Conservation (phyloP, 495 filamentous ascomycete genomes). For the Penicillium maclennaniae region DNA sequence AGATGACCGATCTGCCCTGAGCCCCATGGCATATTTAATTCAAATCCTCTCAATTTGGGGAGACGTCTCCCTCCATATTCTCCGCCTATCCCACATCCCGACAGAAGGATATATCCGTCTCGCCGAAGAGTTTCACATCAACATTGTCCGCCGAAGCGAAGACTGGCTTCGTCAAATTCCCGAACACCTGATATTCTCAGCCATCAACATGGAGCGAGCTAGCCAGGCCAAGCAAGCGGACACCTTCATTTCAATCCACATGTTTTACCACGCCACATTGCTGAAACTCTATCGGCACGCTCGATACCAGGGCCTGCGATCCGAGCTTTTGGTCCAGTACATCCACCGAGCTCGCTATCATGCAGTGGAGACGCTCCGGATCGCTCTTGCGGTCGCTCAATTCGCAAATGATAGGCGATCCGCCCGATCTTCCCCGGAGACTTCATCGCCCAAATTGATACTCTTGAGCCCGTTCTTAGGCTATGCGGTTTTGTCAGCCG, state of each 20-base stretch:
- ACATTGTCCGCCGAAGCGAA: conserved; percentile 46
- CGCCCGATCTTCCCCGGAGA: conserved; percentile 17
- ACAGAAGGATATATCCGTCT: conserved; percentile 35
- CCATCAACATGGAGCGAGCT: conserved; percentile 47
- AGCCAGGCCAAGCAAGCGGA: conserved; percentile 45
- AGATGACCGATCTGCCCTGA: conserved; percentile 35
- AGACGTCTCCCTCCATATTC: conserved; percentile 56
- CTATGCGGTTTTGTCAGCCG: conserved; percentile 42
- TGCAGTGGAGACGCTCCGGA: conserved; percentile 39
- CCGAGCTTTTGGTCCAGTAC: conserved; percentile 30
- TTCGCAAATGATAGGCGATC: conserved; percentile 21
- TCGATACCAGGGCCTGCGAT: conserved; percentile 33
- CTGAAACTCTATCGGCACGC: conserved; percentile 62
- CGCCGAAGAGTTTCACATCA: conserved; percentile 50
- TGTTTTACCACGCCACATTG: conserved; percentile 56
- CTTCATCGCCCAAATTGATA: conserved; percentile 5
- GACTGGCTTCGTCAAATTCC: conserved; percentile 46
- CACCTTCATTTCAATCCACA: conserved; percentile 55
- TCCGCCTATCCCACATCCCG: conserved; percentile 50
- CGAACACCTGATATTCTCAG: conserved; percentile 43
- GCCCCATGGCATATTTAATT: conserved; percentile 57
- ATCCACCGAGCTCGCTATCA: conserved; percentile 40
- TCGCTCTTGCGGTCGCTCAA: conserved; percentile 27
- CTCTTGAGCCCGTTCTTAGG: conserved; percentile 43
- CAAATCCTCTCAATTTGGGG: conserved; percentile 61